Evolutionary conservation across 1,284 basidiomycete genomes (phyloP), one percentile per base, ranked within the genome.

Genomic region (Heterobasidion occidentale): DNA sequence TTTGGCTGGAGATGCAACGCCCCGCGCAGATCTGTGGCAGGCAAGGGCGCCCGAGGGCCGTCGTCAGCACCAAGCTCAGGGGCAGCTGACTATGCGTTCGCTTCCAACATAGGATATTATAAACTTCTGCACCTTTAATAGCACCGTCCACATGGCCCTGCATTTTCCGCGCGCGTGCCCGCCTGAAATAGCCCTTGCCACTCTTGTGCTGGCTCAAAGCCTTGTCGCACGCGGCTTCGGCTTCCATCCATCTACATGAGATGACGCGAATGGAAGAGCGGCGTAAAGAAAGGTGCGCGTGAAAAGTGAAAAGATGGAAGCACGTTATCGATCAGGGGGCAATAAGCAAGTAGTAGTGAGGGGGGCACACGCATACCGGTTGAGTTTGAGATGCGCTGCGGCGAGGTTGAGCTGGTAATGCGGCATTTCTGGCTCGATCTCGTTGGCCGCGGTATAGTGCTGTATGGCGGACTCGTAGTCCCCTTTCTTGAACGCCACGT

Each of bases 341-440:
- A 2, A 14, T 15, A 36, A 2, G 38, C 56, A 56, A 51, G 36
- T 19, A 6, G 34, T 6, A 19, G 20, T n/a, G 4, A 51, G 27
- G n/a, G 9, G 19, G 52, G n/a, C 17, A 27, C 42, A 35, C 85
- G 34, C 17, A 27, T 20, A 35, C 85, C 84, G 79, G 65, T 72
- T 70, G 51, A 86, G 68, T 64, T 87, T 88, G 44, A 88, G 65
- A 66, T 86, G 76, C 1, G 85, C 84, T 5, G 84, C 84, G 2
- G 86, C 85, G 17, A 87, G 73, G 62, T 88, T 88, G 44, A 88
- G 76, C 62, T 86, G 81, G 62, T 88, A 88, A 64, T 84, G 79
- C 2, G 85, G 83, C 59, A 88, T 69, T 65, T 87, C 85, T 9
- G 84, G 78, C 63, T 88, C 86, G 51, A 84, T 82, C 9, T 73